Base-by-base conservation (phyloP, 2,329 filamentous ascomycete genomes). In the Metarhizium anisopliae region DNA sequence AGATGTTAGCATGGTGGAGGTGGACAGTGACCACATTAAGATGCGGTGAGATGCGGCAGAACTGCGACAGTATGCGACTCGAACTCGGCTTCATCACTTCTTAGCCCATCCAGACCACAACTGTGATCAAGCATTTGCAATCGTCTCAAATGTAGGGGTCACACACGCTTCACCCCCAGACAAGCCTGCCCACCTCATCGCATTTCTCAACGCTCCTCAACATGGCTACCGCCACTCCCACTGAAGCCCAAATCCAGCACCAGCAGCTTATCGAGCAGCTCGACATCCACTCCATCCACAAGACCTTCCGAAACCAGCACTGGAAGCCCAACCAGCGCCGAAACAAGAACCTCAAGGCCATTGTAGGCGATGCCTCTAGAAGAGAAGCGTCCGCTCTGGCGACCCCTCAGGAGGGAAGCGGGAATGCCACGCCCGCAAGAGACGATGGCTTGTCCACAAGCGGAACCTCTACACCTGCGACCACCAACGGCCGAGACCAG, bases 291-390 rank as follows among this genome's bases (percentile, higher is more conserved):
- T 83, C 85, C 58, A 83, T 89, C 67, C 85, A 85, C 64, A 95
- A 95, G 74, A 87, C 85, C 66, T 99, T 96, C 78, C 92, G 93
- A 71, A 96, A 91, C 68, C 78, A 87, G 2, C 76, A 84, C 69
- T 99, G 94, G 94, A 91, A 89, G 67, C 90, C 94, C 16, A 90
- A 93, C 62, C 87, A 92, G 72, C 91, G 94, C 53, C 90, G 94
- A 72, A 99, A 99, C 82, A 99, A 99, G 78, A 97, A 96, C 72
- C 86, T 97, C 73, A 97, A 97, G 73, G 90, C 95, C 64, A 94
- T 99, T 59, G 80, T 99, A 59, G 88, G 90, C 58, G 94, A 99
- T 66, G 89, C 88, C 13, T 84, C 89, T 25, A 87, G 90, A 63
- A 90, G 88, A 67, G 93, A 97, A 76, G 90, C 90, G n/a, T 95